Evolutionary conservation across 805 yeast species (phyloP), one percentile per base, ranked within the genome.

Genomic region (Tetrapisispora namnaoensis): DNA sequence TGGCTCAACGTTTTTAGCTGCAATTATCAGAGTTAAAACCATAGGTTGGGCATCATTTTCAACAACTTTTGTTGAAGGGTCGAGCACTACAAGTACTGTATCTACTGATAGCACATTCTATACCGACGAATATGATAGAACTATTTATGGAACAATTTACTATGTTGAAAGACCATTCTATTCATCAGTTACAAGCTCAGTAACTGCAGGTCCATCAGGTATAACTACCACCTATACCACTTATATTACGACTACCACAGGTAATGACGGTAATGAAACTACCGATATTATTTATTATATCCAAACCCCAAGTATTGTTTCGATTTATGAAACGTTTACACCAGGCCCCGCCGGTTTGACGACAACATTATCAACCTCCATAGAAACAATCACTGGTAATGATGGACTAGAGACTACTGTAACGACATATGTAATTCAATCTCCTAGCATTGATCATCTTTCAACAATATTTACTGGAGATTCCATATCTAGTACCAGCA

Each of bases 151-250:
- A 18, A 44, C 46, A 22, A 28, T 37, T 11, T 44, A 44, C 22
- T 44, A 21, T 37, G 46, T 44, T 27, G 36, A 16, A 17, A 44
- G 28, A 17, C 46, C 46, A 27, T 36, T 37, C 27, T 44, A 27
- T 24, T 24, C 24, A 9, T n/a, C 46, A 5, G 28, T 22, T 8
- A n/a, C 30, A 3, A 22, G 27, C 6, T 20, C 39, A 10, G 9
- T 30, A 13, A 35, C 18, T 21, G 38, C 45, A 14, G 39, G 40
- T 22, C 17, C 20, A 22, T 42, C 42, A 6, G 30, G 49, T 32
- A 14, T 41, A 30, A 44, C 50, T n/a, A 22, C 46, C 1, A 53
- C 57, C 8, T 50, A 40, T 37, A 39, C 52, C 2, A 45, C 53
- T 3, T 36, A 27, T 7, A 13, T 37, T 4, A 35, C 39, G 5